Evolutionary conservation across 2,329 filamentous ascomycete genomes (phyloP).

Genomic region (Aspergillus floridensis): DNA sequence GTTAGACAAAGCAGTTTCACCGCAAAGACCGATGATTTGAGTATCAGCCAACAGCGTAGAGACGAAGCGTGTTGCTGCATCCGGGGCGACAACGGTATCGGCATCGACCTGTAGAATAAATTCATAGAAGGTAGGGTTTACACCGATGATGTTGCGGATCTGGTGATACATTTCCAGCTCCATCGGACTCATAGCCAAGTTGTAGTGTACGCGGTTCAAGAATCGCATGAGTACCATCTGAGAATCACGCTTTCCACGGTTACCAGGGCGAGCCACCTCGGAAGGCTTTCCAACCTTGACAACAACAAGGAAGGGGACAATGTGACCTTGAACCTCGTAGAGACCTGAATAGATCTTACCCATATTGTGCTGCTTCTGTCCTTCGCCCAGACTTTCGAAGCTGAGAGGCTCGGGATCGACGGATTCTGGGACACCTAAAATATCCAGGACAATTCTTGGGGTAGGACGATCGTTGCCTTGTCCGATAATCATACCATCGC

Average conservation of each 20-base stretch:
- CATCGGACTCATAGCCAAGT: slow-evolving; percentile 89
- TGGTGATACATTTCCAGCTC: slow-evolving; percentile 99
- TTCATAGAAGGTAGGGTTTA: slow-evolving; percentile 98
- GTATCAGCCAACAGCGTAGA: slow-evolving; percentile 88
- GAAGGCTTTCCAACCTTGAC: slow-evolving; percentile 90
- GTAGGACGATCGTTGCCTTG: slow-evolving; percentile 96
- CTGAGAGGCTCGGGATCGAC: slow-evolving; percentile 94
- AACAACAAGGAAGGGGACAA: slow-evolving; percentile 93
- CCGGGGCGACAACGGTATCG: slow-evolving; percentile 87
- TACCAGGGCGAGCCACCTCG: slow-evolving; percentile 75
- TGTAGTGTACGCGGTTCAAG: slow-evolving; percentile 98
- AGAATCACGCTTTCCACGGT: slow-evolving; percentile 98
- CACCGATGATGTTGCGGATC: slow-evolving; percentile 96
- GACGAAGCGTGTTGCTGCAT: slow-evolving; percentile 89
- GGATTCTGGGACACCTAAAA: slow-evolving; percentile 88
- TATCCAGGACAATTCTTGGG: slow-evolving; percentile 92
- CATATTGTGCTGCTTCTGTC: slow-evolving; percentile 98
- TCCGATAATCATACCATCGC: slow-evolving; percentile 99
- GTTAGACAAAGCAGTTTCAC: slow-evolving; percentile 90
- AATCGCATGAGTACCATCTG: slow-evolving; percentile 99
- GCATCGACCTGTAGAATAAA: slow-evolving; percentile 96
- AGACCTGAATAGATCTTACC: slow-evolving; percentile 97
- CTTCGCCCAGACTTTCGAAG: slow-evolving; percentile 94
- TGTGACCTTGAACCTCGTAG: slow-evolving; percentile 96
- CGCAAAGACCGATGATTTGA: slow-evolving; percentile 87